Evolutionary conservation across 805 yeast species (phyloP), one percentile per base, ranked within the genome.

Genomic region (Millerozyma miso): DNA sequence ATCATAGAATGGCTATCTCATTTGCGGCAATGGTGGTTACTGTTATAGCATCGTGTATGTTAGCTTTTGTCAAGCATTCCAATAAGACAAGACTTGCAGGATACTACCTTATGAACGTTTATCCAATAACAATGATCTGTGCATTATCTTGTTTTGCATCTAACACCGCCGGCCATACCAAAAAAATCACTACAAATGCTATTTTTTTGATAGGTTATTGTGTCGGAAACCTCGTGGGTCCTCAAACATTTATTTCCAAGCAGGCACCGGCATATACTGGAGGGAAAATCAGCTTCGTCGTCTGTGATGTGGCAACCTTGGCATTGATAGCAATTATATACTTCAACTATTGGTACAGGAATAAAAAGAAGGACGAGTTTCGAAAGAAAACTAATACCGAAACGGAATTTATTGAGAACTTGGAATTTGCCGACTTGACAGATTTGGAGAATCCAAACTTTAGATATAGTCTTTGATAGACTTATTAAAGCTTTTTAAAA

Each of bases 361-460:
- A 69, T 36, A 32, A 7, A 15, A 32, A 32, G 34, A n/a, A 13
- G 14, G 34, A 32, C 34, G 14, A 32, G 14, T 32, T 32, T 32
- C 29, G 6, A 23, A 23, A 23, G 29, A 33, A 33, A 2, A 8
- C 10, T 8, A 14, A 14, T 3, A 33, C n/a, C 19, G 56, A 62
- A 52, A 50, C 54, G 48, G 47, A 63, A 50, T 47, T 44, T 31
- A 53, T 60, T 17, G 72, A 72, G 40, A 60, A 74, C 38, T 58
- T 66, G 39, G 79, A 75, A 51, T 74, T 71, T 50, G 70, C 73
- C 19, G 83, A 79, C 49, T 58, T 75, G 55, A 79, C 83, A 3
- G 81, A 77, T 51, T 63, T 59, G 40, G 76, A 79, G 55, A 80
- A 79, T 56, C 76, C 76, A 3, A 63, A 63, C 41, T 79, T 79